These are phyloP conservation scores for Panicum miliaceum DNA, from an alignment of 176 grass and related monocot genomes.

Conservation along the genomic window DNA sequence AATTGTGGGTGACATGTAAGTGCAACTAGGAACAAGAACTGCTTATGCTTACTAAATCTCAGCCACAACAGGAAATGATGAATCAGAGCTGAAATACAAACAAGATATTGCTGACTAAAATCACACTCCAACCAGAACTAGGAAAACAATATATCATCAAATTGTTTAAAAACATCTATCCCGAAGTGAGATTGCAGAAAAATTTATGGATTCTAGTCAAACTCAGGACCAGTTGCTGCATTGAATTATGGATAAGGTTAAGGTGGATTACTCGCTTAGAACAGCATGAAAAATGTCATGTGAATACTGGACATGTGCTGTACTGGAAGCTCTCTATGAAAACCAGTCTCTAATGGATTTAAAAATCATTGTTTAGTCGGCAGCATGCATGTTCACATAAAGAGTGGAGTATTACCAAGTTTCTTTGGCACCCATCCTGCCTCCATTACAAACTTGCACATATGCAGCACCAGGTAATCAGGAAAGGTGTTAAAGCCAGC, in stretches of 20 bases:
- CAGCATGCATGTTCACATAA: not conserved
- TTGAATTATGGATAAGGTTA: not conserved
- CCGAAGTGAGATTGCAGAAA: not conserved
- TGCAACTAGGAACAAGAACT: not conserved
- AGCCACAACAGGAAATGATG: not conserved
- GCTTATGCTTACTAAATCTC: conserved; percentile 14
- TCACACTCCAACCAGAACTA: conserved; percentile 1
- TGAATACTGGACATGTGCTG: not conserved
- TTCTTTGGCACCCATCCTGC: conserved; percentile 99
- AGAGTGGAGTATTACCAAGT: conserved; percentile 60
- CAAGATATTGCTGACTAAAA: not conserved
- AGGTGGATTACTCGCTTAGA: not conserved
- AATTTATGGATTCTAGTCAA: not conserved
- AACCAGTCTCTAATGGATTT: conserved; percentile 24
- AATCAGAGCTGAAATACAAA: not conserved
- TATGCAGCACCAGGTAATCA: conserved; percentile 95
- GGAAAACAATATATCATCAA: not conserved
- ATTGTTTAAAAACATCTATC: not conserved
- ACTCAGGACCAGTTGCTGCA: not conserved
- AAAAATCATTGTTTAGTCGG: not conserved
- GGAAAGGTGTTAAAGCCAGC: conserved; percentile 85
- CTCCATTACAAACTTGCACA: conserved; percentile 99
- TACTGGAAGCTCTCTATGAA: not conserved
- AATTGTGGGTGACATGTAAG: not conserved
- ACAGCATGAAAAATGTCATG: conserved; percentile 1